phyloP scores from a whole-genome alignment of 129 eudicot species.

The Helianthus tuberosus region DNA sequence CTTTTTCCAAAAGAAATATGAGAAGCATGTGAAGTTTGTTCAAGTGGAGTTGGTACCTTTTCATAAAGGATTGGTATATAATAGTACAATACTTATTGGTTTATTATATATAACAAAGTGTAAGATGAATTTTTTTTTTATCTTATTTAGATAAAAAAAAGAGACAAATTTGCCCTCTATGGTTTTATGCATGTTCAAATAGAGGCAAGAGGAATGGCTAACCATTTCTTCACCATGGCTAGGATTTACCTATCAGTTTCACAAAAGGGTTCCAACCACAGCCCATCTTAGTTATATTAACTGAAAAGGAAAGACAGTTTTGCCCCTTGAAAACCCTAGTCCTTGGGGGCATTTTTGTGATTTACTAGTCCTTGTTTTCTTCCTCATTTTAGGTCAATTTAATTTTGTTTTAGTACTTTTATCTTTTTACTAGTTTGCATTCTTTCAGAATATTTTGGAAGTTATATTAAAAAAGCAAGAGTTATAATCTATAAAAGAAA shows the following conservation, averaged over 20 bases:
- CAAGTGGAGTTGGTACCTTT: slow-evolving; percentile 23
- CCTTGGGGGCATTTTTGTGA: slow-evolving; percentile 33
- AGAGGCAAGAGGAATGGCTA: neutral
- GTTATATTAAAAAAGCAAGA: neutral
- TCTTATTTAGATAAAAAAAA: neutral
- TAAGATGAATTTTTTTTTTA: slow-evolving; percentile 1
- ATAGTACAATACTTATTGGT: too few relatives aligned
- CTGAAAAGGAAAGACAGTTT: slow-evolving; percentile 40
- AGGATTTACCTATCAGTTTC: slow-evolving; percentile 16
- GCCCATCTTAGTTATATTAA: neutral
- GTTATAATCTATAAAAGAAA: neutral
- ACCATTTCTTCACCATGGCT: slow-evolving; percentile 16
- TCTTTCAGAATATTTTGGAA: neutral
- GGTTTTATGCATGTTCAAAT: slow-evolving; percentile 10
- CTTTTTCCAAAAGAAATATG: slow-evolving; percentile 14
- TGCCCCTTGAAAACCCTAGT: slow-evolving; percentile 27
- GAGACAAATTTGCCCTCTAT: slow-evolving; percentile 5
- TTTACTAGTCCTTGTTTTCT: slow-evolving; percentile 40
- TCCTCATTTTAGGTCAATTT: slow-evolving; percentile 47
- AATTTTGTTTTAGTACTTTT: neutral
- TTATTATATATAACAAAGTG: slow-evolving; percentile 1
- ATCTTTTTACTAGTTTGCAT: slow-evolving; percentile 1
- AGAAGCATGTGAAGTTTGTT: slow-evolving; percentile 34
- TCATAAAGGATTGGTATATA: neutral
- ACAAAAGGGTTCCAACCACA: slow-evolving; percentile 35